Conservation (phyloP, 768 basidiomycete species). For the Suillus brevipes region DNA sequence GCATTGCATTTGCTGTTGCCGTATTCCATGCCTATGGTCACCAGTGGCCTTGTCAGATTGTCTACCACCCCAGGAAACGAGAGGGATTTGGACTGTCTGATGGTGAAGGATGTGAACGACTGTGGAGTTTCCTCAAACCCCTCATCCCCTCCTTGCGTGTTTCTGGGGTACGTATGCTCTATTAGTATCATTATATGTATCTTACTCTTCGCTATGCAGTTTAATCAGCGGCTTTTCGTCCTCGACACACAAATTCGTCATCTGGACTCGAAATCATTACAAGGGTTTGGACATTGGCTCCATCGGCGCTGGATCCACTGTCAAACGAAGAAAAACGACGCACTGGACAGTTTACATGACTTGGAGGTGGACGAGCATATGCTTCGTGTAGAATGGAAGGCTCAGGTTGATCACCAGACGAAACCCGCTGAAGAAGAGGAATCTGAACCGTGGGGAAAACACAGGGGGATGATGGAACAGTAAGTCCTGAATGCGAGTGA, state of each 20-base stretch:
- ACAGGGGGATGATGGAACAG: too few relatives aligned
- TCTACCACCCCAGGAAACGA: slow-evolving; percentile 35
- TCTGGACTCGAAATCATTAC: not conserved
- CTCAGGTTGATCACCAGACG: too few relatives aligned
- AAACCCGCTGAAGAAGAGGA: too few relatives aligned
- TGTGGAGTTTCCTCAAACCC: slow-evolving; percentile 24
- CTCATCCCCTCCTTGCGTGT: slow-evolving; percentile 22
- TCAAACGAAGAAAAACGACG: too few relatives aligned
- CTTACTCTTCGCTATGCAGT: slow-evolving; percentile 24
- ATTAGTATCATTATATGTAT: not conserved
- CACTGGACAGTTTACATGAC: too few relatives aligned
- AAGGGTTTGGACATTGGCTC: not conserved
- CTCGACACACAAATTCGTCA: slow-evolving; percentile 17
- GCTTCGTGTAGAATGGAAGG: too few relatives aligned
- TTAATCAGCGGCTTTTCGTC: slow-evolving; percentile 26
- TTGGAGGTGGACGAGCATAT: too few relatives aligned
- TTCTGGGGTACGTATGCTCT: slow-evolving; percentile 18
- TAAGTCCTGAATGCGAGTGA: too few relatives aligned
- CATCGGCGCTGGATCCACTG: too few relatives aligned
- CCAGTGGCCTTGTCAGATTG: slow-evolving; percentile 36
- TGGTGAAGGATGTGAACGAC: slow-evolving; percentile 10
- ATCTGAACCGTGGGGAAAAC: too few relatives aligned
- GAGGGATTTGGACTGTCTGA: slow-evolving; percentile 21
- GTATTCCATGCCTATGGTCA: slow-evolving; percentile 39
- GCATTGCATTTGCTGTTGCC: slow-evolving; percentile 29